Evolutionary conservation across 78 protist genomes (phyloP), one percentile per base, ranked within the genome.

Genomic region (Polysphondylium violaceum): DNA sequence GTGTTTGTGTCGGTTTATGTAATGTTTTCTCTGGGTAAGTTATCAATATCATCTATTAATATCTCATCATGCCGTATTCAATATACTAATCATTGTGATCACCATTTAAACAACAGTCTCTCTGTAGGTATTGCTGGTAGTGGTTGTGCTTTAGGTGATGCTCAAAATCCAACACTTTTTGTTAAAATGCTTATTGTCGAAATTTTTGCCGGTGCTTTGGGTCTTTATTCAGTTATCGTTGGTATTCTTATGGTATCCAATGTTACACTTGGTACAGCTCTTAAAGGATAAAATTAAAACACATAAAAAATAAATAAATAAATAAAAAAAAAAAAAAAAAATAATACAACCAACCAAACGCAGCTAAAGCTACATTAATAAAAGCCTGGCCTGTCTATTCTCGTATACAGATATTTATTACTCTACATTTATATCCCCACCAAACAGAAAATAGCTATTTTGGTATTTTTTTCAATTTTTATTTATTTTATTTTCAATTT

Each of bases 141-240:
- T 40, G 98, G 98, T n/a, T 95, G 98, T 63, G 99, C 99, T 14
- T 90, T 98, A 5, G 98, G 99, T n/a, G 99, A 98, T 72, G 99
- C 99, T 5, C 98, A 92, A 76, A 78, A 98, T 43, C 92, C 92
- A 60, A 14, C 90, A 19, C 92, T 98, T 31, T 99, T 99, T 76
- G 99, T 99, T 41, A 97, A 97, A 95, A 93, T 97, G 87, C 94
- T 98, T 47, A 91, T 98, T 47, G 69, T 98, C 56, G 98, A 97
- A 81, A 98, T 98, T 71, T 98, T 98, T 50, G 99, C 95, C 27
- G 86, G 94, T 35, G 99, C 99, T 21, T 88, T 98, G 0, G 99
- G 99, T 23, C 92, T 98, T n/a, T 97, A 97, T 41, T 97, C 98
- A 19, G 93, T 98, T 75, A 98, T 98, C 55, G 95, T 98, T 43